These are phyloP conservation scores for Lactifluus rugatus DNA, from an alignment of 768 basidiomycete species.

Conservation along the genomic window DNA sequence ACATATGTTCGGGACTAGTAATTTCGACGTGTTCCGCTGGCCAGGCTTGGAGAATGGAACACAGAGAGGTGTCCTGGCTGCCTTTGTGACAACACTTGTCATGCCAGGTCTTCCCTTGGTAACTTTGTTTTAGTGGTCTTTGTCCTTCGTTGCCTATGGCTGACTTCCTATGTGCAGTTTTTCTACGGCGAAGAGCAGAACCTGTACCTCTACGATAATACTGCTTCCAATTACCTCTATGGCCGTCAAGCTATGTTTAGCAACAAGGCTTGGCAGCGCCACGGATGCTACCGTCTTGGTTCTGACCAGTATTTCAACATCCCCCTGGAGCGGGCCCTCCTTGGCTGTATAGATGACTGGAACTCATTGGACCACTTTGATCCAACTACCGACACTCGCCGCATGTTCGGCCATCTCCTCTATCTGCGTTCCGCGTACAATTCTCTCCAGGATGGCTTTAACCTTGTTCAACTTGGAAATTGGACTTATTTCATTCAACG, in stretches of 20 bases:
- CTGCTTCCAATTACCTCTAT: constrained; percentile 84
- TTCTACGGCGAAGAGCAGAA: constrained; percentile 93
- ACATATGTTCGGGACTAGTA: constrained; percentile 85
- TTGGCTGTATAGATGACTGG: constrained; percentile 89
- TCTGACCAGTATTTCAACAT: constrained; percentile 93
- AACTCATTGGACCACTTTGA: constrained; percentile 93
- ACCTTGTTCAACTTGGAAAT: constrained; percentile 71
- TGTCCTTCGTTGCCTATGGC: not conserved
- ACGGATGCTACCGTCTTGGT: constrained; percentile 86
- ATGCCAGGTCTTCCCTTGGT: constrained; percentile 86
- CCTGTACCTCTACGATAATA: constrained; percentile 79
- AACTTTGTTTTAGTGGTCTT: constrained; percentile 19
- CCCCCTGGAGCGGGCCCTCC: constrained; percentile 64
- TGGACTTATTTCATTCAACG: constrained; percentile 73
- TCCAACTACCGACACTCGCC: constrained; percentile 69
- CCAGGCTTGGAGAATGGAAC: constrained; percentile 81
- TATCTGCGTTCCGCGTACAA: constrained; percentile 59
- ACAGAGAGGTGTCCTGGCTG: constrained; percentile 60
- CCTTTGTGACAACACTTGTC: constrained; percentile 69
- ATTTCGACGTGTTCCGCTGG: constrained; percentile 95
- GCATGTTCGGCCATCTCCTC: constrained; percentile 64
- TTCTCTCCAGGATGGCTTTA: constrained; percentile 78
- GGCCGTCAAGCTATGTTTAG: constrained; percentile 90
- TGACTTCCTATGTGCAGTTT: constrained; percentile 32
- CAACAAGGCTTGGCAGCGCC: constrained; percentile 81